Base-by-base conservation (phyloP, 1,284 basidiomycete species). In the Sphaerobolus stellatus region DNA sequence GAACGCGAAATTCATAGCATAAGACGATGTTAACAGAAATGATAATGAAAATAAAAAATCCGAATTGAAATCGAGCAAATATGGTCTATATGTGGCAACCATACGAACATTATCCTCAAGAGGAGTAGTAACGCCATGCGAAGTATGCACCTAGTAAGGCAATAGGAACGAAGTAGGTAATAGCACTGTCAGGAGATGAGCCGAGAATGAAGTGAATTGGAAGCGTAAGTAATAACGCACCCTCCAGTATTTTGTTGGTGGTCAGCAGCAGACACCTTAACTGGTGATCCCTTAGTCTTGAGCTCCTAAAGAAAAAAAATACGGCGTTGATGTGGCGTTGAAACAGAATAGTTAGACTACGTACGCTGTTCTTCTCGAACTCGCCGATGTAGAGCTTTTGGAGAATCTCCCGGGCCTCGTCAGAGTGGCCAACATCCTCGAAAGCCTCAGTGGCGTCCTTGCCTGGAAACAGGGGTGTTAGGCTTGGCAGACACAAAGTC, bases 381-480 rank as follows among this genome's bases (percentile, higher is more conserved):
- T 89, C 82, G 49, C 92, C 93, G 49, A 94, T 75, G 51, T 82
- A 72, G 84, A 95, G 79, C 64, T 73, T 82, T 58, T 83, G 81
- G 55, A 99, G 81, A 59, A 97, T 82, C n/a, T 79, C 86, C 57
- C 96, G 87, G 16, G 96, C 97, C 73, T 99, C 97, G 67, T 99
- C 97, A 16, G 95, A 98, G 82, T 99, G 96, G 43, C 97, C 96
- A 47, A 99, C 95, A 71, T 99, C 97, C 76, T 99, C 97, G 67
- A 99, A 99, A 11, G 96, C 94, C 71, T 99, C 97, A 41, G 96
- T 97, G 27, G 94, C 94, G 71, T 99, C 95, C 69, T 89, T 87
- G 64, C 88, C 90, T 91, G 65, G 20, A 60, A 29, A 57, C 54
- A 61, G 43, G 45, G 44, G 44, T 54, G 48, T 40, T 41, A 50